Percentiles rank a stretch among this genome's conserved stretches.
Evolutionary conservation across 495 filamentous ascomycete genomes (phyloP).

Genomic region (Annulohypoxylon stygium): DNA sequence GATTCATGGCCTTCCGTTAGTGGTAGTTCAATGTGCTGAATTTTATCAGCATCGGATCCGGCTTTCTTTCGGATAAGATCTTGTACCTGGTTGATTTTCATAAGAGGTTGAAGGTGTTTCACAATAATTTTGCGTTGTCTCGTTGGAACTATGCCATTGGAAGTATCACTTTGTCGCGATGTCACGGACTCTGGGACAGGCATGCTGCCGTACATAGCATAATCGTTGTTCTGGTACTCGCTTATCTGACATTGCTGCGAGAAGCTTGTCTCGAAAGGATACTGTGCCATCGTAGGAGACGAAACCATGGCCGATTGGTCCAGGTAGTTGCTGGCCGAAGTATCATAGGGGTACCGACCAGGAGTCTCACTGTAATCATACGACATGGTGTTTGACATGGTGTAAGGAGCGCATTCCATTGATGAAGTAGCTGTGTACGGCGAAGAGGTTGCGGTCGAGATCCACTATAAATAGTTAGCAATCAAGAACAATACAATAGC

Average conservation of each 20-base stretch:
- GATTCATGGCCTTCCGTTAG: slow-evolving; percentile 40
- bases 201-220: slow-evolving; percentile 32
- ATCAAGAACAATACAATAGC: not conserved
- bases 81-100: slow-evolving; percentile 47
- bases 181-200: slow-evolving; percentile 18
- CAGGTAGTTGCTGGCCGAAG: slow-evolving; percentile 30
- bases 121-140: slow-evolving; percentile 51
- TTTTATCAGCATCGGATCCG: slow-evolving; percentile 46
- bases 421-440: slow-evolving; percentile 40
- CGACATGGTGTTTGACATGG: slow-evolving; percentile 30
- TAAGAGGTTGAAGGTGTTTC: slow-evolving; percentile 49
- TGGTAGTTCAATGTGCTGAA: slow-evolving; percentile 50
- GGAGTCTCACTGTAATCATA: slow-evolving; percentile 39
- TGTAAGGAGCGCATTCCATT: slow-evolving; percentile 38
- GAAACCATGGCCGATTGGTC: slow-evolving; percentile 39
- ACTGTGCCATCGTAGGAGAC: slow-evolving; percentile 38
- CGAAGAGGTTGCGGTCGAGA: slow-evolving; percentile 33
- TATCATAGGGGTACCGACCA: slow-evolving; percentile 28
- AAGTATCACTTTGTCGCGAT: slow-evolving; percentile 10
- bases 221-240: slow-evolving; percentile 39
- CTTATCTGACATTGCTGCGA: slow-evolving; percentile 36
- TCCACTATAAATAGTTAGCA: slow-evolving; percentile 46
- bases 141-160: slow-evolving; percentile 34
- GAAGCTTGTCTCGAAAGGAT: slow-evolving; percentile 35
- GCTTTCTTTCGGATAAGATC: slow-evolving; percentile 49